Base-by-base conservation (phyloP, 2,329 filamentous ascomycete species). In the Phialocephala subalpina region DNA sequence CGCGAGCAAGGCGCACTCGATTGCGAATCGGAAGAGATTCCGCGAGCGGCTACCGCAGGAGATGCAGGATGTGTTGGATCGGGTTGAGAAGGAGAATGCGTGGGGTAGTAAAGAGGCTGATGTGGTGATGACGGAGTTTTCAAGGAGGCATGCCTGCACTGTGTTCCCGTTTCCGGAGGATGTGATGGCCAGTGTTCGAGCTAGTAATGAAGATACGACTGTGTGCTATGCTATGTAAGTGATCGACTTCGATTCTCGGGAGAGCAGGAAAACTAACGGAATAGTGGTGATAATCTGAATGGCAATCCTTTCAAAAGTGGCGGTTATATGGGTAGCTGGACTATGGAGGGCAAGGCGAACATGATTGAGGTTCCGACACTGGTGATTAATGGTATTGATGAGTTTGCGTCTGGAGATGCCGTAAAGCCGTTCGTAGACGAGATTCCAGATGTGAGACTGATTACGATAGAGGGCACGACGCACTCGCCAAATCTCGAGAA, bases 301-400 rank as follows among this genome's bases (percentile, higher is more conserved):
- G 67, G 65, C 5, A 42, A 33, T 49, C 20, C 73, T 9, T 81
- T 82, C 67, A 70, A 68, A 8, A 70, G 78, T 33, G 75, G 74
- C 0, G 81, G 81, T 0, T 76, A 67, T 25, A 68, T 82, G 36
- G 78, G 77, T 66, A 62, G 73, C 9, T 83, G 79, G 79, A 73
- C 72, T 53, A 73, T 79, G 25, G 74, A 70, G 2, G 71, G 74
- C 2, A 65, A 75, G n/a, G 68, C 79, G 47, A 71, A 77, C 60
- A 72, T 76, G 29, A 80, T 82, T 61, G 72, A 73, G 0, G 76
- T 76, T 1, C 73, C 77, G 25, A 79, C 77, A 5, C 64, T 82
- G 58, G 69, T 82, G 1, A 75, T 81, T 55, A 82, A 82, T 70
- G 80, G 79, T 8, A 72, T 74, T 42, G 79, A 77, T 65, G 80